These are phyloP conservation scores for Starmerella riodocensis DNA, from an alignment of 805 yeast species.

Conservation along the genomic window DNA sequence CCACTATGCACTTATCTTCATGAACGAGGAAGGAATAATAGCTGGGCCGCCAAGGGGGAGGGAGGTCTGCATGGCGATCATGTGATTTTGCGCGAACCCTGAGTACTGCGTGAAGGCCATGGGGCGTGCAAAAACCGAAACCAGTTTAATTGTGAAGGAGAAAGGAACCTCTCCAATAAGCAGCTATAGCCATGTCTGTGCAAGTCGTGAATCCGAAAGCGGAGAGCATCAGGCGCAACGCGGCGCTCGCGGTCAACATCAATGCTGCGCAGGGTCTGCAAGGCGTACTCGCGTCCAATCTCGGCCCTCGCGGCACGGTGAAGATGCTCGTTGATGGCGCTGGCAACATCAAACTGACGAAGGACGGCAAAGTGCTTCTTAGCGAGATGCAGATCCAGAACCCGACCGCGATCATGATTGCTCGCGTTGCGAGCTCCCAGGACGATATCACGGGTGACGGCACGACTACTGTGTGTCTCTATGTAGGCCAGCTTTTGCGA, in stretches of 20 bases:
- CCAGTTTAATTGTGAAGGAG: neutral
- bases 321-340: conserved; percentile 96
- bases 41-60: too few relatives aligned
- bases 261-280: conserved; percentile 96
- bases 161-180: neutral
- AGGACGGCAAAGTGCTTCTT: conserved; percentile 88
- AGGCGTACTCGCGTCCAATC: conserved; percentile 75
- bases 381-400: conserved; percentile 94
- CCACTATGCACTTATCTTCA: too few relatives aligned
- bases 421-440: conserved; percentile 96
- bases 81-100: too few relatives aligned
- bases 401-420: conserved; percentile 77
- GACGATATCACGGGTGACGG: conserved; percentile 99
- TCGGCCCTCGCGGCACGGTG: conserved; percentile 94
- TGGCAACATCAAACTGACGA: conserved; percentile 87
- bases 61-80: too few relatives aligned
- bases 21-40: too few relatives aligned
- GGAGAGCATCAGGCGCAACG: conserved; percentile 87
- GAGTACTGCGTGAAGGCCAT: too few relatives aligned
- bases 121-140: neutral
- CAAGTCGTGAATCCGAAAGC: conserved; percentile 95
- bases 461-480: conserved; percentile 84
- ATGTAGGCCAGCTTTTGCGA: conserved; percentile 86
- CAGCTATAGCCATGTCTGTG: conserved; percentile 26
- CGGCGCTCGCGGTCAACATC: conserved; percentile 89